Conservation (phyloP, 2,329 filamentous ascomycete species). For the Lomentospora prolificans region DNA sequence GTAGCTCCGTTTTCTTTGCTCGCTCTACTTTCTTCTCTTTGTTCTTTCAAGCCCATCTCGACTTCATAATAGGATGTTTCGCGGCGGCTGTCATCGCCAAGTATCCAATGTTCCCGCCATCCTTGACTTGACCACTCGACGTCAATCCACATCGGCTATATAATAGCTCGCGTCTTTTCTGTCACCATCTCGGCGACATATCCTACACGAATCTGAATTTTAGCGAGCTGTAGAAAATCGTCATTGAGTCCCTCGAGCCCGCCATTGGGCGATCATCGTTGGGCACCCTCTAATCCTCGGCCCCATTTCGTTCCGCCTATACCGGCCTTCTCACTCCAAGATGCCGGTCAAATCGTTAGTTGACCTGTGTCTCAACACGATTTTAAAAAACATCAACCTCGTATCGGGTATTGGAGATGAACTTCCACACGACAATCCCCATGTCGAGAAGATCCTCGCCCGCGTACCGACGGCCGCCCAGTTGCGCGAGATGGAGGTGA, state of each 20-base stretch:
- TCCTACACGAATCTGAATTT: not conserved
- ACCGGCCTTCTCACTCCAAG: too few species aligned
- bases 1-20: too few species aligned
- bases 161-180: not conserved
- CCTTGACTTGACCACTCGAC: not conserved
- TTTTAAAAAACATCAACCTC: slow-evolving; percentile 41
- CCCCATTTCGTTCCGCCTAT: slow-evolving; percentile 2
- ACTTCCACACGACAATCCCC: slow-evolving; percentile 47
- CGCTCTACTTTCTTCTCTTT: too few species aligned
- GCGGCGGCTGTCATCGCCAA: not conserved
- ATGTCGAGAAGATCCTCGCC: slow-evolving; percentile 57
- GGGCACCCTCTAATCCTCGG: not conserved
- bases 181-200: not conserved
- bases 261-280: not conserved
- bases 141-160: not conserved
- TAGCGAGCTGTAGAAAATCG: too few species aligned
- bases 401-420: slow-evolving; percentile 64
- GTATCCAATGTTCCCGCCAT: not conserved
- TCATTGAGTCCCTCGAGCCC: too few species aligned
- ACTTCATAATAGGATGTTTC: not conserved
- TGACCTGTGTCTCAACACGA: slow-evolving; percentile 39
- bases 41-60: too few species aligned
- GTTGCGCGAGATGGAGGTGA: slow-evolving; percentile 62
- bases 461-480: slow-evolving; percentile 65
- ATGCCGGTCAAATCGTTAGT: slow-evolving; percentile 41